Conservation (phyloP, 495 filamentous ascomycete genomes). For the Lasiosphaeria ovina region DNA sequence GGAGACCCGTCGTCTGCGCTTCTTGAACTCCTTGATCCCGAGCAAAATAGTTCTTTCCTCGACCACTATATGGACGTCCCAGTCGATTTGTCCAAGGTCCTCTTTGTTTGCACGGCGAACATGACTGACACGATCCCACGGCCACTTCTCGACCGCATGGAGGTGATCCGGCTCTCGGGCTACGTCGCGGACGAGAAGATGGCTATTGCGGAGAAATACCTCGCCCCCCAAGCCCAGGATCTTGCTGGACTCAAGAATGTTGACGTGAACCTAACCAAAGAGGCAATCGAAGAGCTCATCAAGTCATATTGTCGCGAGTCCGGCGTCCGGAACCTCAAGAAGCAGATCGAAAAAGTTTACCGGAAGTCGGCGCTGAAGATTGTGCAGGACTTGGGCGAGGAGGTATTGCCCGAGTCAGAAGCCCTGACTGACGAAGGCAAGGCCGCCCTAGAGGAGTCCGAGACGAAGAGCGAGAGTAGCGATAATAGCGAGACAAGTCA, state of each 20-base stretch:
- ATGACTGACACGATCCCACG: constrained; percentile 98
- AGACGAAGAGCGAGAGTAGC: constrained; percentile 22
- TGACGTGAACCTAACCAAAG: constrained; percentile 76
- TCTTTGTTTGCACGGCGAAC: constrained; percentile 99
- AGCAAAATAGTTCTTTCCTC: constrained; percentile 95
- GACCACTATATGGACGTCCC: constrained; percentile 99
- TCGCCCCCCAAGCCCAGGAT: constrained; percentile 88
- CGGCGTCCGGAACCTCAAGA: constrained; percentile 96
- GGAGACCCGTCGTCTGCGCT: constrained; percentile 95
- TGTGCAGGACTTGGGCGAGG: constrained; percentile 90
- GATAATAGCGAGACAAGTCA: constrained; percentile 16
- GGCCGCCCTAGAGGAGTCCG: constrained; percentile 64
- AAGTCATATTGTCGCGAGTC: constrained; percentile 97
- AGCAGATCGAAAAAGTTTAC: constrained; percentile 99
- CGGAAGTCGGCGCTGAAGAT: constrained; percentile 97
- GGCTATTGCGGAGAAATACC: constrained; percentile 92
- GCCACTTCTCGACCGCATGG: constrained; percentile 95
- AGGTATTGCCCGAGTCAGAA: constrained; percentile 73
- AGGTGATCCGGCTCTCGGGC: constrained; percentile 93
- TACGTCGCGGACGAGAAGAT: constrained; percentile 99
- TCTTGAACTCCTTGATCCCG: constrained; percentile 91
- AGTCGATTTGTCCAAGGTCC: constrained; percentile 94
- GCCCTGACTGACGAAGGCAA: constrained; percentile 89
- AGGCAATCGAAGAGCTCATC: constrained; percentile 93
- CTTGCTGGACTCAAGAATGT: constrained; percentile 87